Evolutionary conservation across 352 stramenopile genomes (phyloP), one percentile per base, ranked within the genome.

Genomic region (Phytophthora meadii): DNA sequence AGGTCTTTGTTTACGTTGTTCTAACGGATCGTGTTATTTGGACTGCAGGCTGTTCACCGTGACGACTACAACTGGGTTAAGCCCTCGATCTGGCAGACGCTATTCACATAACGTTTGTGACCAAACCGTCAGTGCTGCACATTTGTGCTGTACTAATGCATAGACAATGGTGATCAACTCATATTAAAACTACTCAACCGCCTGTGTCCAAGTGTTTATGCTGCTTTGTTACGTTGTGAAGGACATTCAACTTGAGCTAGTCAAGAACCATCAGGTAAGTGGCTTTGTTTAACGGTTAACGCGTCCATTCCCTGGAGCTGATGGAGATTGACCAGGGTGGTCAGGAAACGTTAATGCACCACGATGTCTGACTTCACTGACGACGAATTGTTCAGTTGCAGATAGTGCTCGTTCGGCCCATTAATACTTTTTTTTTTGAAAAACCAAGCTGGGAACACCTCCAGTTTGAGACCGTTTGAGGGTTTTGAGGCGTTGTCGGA

Each of bases 11-110:
- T 32, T 39, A 51, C 22, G 34, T 40, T 19, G 14, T 45, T 51
- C 39, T 69, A 51, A 56, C 39, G 28, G 19, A 57, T 58, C 25
- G 7, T 27, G 22, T 45, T 65, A 9, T 74, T 24, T 50, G 17
- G 32, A 27, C 11, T 39, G 61, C 49, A 91, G 74, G 81, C 77
- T 56, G 88, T 98, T 25, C 76, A 89, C 36, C 86, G 79, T 62
- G 92, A 94, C 64, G 90, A 95, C 37, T 98, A 98, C 84, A 98
- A 98, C 77, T 98, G 90, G 91, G 89, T 98, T 57, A 93, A 94
- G 63, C 92, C 93, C 6, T 92, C 82, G 17, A 87, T 98, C 48
- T 98, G 87, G 87, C 86, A 93, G 54, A 90, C 87, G 50, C 64
- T 94, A 25, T 96, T 95, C 68, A 89, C 79, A 52, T 93, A 70